These are phyloP conservation scores for Marasmius fiardii DNA, from an alignment of 1,284 basidiomycete species.

Conservation along the genomic window DNA sequence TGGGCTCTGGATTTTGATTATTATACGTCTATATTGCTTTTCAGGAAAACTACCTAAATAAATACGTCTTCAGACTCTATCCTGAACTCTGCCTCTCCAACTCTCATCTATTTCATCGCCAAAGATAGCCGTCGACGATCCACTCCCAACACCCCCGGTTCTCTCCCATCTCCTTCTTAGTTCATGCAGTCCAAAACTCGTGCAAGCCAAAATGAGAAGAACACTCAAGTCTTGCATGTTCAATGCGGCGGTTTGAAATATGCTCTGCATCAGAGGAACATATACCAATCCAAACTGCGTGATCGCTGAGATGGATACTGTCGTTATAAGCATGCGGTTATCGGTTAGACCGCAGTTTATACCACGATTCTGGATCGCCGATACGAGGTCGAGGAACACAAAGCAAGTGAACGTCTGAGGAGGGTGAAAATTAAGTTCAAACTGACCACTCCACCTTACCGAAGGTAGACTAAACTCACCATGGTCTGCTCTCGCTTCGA, in stretches of 20 bases:
- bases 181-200: constrained; percentile 79
- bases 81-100: neutral
- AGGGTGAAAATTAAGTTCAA: constrained; percentile 8
- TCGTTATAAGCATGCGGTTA: constrained; percentile 89
- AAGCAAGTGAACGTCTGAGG: constrained; percentile 92
- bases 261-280: constrained; percentile 83
- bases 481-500: constrained; percentile 90
- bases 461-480: constrained; percentile 55
- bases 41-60: too few relatives aligned
- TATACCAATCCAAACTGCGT: constrained; percentile 88
- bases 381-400: constrained; percentile 95
- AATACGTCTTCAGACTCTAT: neutral
- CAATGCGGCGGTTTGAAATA: constrained; percentile 93
- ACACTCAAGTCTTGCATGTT: constrained; percentile 65
- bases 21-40: too few relatives aligned
- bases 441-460: neutral
- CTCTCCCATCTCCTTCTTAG: constrained; percentile 73
- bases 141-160: constrained; percentile 2
- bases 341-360: constrained; percentile 74
- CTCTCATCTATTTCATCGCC: neutral
- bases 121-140: neutral
- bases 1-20: too few relatives aligned
- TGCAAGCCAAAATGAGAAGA: constrained; percentile 67
- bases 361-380: constrained; percentile 92
- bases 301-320: constrained; percentile 81